Conservation (phyloP, 2,329 filamentous ascomycete species). For the Rugonectria rugulosa region DNA sequence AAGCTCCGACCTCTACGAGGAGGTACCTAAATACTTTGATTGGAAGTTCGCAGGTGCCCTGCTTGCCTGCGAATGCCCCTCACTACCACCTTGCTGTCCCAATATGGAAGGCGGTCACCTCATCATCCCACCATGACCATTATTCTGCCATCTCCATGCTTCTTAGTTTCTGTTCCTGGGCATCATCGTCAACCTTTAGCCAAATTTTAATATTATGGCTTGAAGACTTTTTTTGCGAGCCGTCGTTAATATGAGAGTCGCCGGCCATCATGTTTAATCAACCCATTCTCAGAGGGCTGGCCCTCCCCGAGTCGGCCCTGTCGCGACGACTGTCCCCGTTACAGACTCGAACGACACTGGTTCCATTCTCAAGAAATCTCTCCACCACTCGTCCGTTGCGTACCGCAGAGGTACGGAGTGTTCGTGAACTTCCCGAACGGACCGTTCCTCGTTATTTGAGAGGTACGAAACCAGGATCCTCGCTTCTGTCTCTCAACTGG, state of each 20-base stretch:
- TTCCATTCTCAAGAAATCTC: slow-evolving; percentile 50
- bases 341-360: slow-evolving; percentile 2
- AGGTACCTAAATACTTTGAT: too few relatives aligned
- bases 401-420: slow-evolving; percentile 44
- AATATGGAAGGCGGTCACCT: slow-evolving; percentile 34
- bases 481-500: slow-evolving; percentile 63
- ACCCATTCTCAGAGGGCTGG: slow-evolving; percentile 23
- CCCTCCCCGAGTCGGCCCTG: slow-evolving; percentile 13
- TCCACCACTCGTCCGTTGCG: slow-evolving; percentile 53
- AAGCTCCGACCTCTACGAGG: too few relatives aligned
- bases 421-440: slow-evolving; percentile 44
- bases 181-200: slow-evolving; percentile 23
- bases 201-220: slow-evolving; percentile 16
- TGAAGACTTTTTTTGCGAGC: slow-evolving; percentile 4
- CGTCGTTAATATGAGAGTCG: slow-evolving; percentile 22
- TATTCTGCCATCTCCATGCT: slow-evolving; percentile 30
- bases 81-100: too few relatives aligned
- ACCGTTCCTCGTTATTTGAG: slow-evolving; percentile 47
- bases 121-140: slow-evolving; percentile 23
- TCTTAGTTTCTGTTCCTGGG: slow-evolving; percentile 20
- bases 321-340: slow-evolving; percentile 4
- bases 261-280: slow-evolving; percentile 33
- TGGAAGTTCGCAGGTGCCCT: too few relatives aligned
- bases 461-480: slow-evolving; percentile 56
- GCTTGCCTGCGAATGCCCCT: too few relatives aligned